Conservation (phyloP, 495 filamentous ascomycete genomes). For the Opeltia flavorubescens region DNA sequence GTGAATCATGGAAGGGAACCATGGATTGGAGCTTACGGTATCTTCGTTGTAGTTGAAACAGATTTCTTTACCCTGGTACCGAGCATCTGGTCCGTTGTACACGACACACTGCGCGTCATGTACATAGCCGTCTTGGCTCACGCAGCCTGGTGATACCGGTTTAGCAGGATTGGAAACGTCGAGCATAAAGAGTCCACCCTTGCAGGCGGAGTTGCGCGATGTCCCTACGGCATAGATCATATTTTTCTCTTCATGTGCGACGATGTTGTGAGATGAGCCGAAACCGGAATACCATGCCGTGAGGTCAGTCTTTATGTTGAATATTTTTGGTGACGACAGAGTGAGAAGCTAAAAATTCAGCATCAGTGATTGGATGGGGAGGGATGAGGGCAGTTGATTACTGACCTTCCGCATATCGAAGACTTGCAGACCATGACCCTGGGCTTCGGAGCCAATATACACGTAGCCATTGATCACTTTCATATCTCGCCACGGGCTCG, state of each 20-base stretch:
- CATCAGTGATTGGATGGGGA: background rate
- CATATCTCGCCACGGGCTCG: slow-evolving; percentile 36
- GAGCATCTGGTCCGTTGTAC: slow-evolving; percentile 40
- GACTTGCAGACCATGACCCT: slow-evolving; percentile 34
- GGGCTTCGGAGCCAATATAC: slow-evolving; percentile 35
- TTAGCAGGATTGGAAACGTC: slow-evolving; percentile 35
- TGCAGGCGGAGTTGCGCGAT: slow-evolving; percentile 31
- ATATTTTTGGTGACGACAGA: slow-evolving; percentile 18
- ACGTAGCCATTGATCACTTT: slow-evolving; percentile 31
- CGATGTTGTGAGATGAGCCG: slow-evolving; percentile 38
- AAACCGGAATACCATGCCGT: slow-evolving; percentile 22
- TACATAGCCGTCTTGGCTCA: slow-evolving; percentile 40
- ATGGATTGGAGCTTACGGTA: slow-evolving; percentile 23
- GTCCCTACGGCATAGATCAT: slow-evolving; percentile 40
- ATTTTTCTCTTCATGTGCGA: slow-evolving; percentile 34
- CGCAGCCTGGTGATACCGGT: slow-evolving; percentile 37
- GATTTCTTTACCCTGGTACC: slow-evolving; percentile 39
- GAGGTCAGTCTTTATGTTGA: slow-evolving; percentile 21
- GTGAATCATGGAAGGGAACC: slow-evolving; percentile 18
- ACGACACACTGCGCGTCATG: slow-evolving; percentile 47
- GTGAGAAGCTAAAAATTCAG: slow-evolving; percentile 4
- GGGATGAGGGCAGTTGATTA: background rate
- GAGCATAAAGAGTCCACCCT: slow-evolving; percentile 39
- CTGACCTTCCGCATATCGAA: slow-evolving; percentile 35
- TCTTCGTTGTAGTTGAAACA: slow-evolving; percentile 47